Evolutionary conservation across 768 basidiomycete species (phyloP), one percentile per base, ranked within the genome.

Genomic region (Xerocomellus dryophilus): DNA sequence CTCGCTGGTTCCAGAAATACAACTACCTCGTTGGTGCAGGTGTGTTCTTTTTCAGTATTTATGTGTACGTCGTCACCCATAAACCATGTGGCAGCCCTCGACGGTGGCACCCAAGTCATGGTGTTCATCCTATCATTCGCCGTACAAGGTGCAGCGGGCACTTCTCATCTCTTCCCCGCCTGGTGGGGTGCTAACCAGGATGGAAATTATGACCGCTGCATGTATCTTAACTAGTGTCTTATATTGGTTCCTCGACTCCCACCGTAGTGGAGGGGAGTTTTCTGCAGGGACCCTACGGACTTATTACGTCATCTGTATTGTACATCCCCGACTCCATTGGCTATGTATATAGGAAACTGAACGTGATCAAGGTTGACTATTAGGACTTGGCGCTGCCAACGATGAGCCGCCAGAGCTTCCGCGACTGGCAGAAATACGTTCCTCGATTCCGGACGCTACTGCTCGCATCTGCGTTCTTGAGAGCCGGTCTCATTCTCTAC

Each of bases 401-500:
- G 43, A 58, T 58, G 57, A 34, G 11, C 25, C 36, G 27, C 32
- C 43, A 10, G 15, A 23, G 35, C 56, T 47, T 43, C 17, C 34
- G 27, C 32, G 10, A 29, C 48, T 60, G 60, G 64, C 56, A 48
- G 29, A 54, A 44, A 9, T 25, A 14, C 43, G 4, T 56, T 43
- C 59, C 63, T 27, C 78, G 76, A 27, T 88, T 85, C 63, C 70
- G 68, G 57, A 71, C 73, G 61, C 69, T 90, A 41, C 64, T 91
- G n/a, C 27, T 76, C 18, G 59, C 75, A 21, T 82, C 90, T 1
- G 69, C 75, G 20, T n/a, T 78, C 38, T 66, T 95, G 47, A 84
- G 92, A 54, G 67, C 89, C 31, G 76, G 67, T 6, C 81, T 96
- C 41, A 86, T 96, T 53, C 66, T 86, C 4, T 96, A 94, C 68